Evolutionary conservation across 257 asterid genomes (phyloP).

Genomic region (Solanum virginianum): DNA sequence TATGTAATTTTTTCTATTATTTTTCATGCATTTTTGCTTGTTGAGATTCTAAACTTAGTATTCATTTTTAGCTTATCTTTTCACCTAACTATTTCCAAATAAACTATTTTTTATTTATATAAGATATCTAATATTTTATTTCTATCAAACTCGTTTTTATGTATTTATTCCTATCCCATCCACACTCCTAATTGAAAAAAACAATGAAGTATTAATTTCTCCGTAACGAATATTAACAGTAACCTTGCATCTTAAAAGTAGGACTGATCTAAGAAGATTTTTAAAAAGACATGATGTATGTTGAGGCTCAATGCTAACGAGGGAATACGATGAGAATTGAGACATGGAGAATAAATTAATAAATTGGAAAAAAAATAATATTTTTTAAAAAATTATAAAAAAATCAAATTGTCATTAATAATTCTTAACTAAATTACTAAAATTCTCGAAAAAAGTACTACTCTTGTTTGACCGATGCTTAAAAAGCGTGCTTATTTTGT

Average conservation of each 20-base stretch:
- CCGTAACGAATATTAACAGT: not conserved
- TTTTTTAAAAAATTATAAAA: no score
- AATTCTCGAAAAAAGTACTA: not conserved
- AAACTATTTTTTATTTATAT: not conserved
- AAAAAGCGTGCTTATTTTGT: slow-evolving; percentile 42
- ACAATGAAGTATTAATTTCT: not conserved
- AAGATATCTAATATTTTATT: not conserved
- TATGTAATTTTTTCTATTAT: no score
- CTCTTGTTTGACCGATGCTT: not conserved
- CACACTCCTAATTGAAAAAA: not conserved
- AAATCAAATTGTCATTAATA: no score
- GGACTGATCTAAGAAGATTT: not conserved
- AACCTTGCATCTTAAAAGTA: not conserved
- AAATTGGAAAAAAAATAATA: no score
- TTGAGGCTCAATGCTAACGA: not conserved
- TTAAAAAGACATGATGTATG: not conserved
- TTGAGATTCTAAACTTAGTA: no score
- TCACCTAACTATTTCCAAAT: not conserved
- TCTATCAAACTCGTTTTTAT: not conserved
- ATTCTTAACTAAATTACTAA: no score
- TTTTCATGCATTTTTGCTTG: no score
- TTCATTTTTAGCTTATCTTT: not conserved
- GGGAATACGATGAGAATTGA: not conserved
- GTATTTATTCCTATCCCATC: not conserved
- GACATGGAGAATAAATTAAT: not conserved